Percentiles rank a stretch among this genome's conserved stretches.
Conservation (phyloP, 495 filamentous ascomycete genomes). For the Xylaria curta region DNA sequence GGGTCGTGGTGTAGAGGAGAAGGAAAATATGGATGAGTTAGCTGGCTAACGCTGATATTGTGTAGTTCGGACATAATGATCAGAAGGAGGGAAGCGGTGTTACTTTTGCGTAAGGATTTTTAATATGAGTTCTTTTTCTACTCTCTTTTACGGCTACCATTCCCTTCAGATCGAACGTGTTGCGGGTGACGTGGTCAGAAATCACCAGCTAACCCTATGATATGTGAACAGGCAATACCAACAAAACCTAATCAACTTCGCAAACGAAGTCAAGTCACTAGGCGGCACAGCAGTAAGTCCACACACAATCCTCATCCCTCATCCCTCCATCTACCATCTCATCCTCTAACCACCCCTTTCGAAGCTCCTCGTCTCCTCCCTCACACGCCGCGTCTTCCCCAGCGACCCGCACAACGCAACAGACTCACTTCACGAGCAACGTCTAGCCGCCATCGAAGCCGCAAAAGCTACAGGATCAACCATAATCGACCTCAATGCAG, state of each 20-base stretch:
- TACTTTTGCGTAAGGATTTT: conserved; percentile 32
- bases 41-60: too few species aligned
- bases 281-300: conserved; percentile 49
- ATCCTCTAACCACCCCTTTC: background rate
- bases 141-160: background rate
- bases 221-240: conserved; percentile 36
- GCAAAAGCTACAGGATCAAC: conserved; percentile 37
- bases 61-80: conserved; percentile 63
- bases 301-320: too few species aligned
- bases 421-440: conserved; percentile 49
- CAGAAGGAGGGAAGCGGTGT: conserved; percentile 53
- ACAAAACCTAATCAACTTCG: conserved; percentile 51
- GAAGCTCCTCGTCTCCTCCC: conserved; percentile 48
- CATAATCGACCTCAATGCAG: conserved; percentile 54
- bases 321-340: background rate
- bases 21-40: too few species aligned
- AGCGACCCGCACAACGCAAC: conserved; percentile 43
- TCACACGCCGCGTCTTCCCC: conserved; percentile 51
- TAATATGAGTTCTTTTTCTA: background rate
- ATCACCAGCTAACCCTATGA: background rate
- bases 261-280: conserved; percentile 45
- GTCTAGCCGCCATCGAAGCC: conserved; percentile 47
- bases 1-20: too few species aligned
- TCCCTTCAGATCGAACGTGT: background rate
- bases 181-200: too few species aligned